Evolutionary conservation across 768 basidiomycete genomes (phyloP).

Genomic region (Sutorius australiensis): DNA sequence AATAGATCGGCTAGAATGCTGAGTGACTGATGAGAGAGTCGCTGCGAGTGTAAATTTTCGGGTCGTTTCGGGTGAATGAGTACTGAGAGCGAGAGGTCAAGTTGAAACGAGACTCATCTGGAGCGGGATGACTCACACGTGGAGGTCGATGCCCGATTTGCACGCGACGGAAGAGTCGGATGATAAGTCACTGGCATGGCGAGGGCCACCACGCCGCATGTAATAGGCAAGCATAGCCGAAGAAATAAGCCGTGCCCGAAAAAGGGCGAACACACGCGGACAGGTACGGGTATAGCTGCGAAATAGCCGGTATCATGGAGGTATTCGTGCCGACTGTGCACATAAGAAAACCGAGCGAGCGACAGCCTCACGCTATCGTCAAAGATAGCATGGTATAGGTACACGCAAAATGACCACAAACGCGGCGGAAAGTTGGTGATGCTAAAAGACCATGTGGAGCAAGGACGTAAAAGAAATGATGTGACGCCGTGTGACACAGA

Average conservation of each 20-base stretch:
- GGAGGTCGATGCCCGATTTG: not conserved
- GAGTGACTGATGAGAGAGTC: not conserved
- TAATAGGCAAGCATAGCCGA: not conserved
- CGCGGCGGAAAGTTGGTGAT: not conserved
- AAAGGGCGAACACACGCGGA: constrained; percentile 6
- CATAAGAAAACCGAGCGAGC: not conserved
- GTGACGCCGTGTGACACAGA: not conserved
- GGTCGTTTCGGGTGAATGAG: not conserved
- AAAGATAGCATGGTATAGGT: not conserved
- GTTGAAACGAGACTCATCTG: not conserved
- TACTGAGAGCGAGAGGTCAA: not conserved
- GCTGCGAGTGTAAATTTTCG: not conserved
- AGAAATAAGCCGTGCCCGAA: not conserved
- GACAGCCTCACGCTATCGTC: not conserved
- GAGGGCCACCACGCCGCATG: not conserved
- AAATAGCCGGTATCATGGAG: not conserved
- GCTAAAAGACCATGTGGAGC: constrained; percentile 13
- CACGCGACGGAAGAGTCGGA: not conserved
- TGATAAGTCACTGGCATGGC: not conserved
- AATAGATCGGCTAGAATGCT: not conserved
- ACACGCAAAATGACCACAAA: not conserved
- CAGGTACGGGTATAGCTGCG: not conserved
- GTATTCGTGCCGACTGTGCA: not conserved
- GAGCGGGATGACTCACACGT: not conserved
- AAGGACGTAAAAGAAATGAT: constrained; percentile 12